A percentile compares a stretch with the other conserved stretches of the same genome.
Evolutionary conservation across 305 asterid species (phyloP).

Genomic region (Plantago lanceolata): DNA sequence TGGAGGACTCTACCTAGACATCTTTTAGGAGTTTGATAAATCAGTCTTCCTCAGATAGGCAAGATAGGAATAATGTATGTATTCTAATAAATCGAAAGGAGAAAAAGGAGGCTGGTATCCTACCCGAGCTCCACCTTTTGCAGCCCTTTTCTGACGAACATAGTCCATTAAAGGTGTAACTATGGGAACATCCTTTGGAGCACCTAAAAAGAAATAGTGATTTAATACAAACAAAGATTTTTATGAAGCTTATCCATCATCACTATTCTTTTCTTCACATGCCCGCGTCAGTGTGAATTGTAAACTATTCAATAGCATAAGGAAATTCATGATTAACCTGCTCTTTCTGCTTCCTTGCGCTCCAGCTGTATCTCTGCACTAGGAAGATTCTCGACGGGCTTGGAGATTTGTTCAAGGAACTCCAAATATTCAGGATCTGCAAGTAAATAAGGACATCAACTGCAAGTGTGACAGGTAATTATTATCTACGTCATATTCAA

Average conservation of each 20-base stretch:
- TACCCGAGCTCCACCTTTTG: slow-evolving; percentile 84
- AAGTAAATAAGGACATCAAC: slow-evolving; percentile 34
- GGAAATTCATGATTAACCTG: slow-evolving; percentile 50
- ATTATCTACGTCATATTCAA: slow-evolving; percentile 24
- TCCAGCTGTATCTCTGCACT: slow-evolving; percentile 97
- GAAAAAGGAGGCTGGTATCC: slow-evolving; percentile 26
- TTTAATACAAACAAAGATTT: slow-evolving; percentile 20
- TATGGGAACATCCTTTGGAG: slow-evolving; percentile 63
- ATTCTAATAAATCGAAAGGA: slow-evolving; percentile 1
- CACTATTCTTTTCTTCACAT: slow-evolving; percentile 9
- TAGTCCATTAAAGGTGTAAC: slow-evolving; percentile 88
- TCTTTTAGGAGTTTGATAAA: background rate
- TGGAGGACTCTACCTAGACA: background rate
- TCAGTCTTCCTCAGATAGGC: background rate
- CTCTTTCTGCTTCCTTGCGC: slow-evolving; percentile 87
- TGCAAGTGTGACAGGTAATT: slow-evolving; percentile 25
- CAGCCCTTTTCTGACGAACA: slow-evolving; percentile 91
- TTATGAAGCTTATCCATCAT: slow-evolving; percentile 14
- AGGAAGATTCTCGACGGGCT: slow-evolving; percentile 91
- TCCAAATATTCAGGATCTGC: slow-evolving; percentile 93
- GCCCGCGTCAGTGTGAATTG: background rate
- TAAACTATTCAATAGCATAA: slow-evolving; percentile 7
- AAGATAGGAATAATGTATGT: background rate
- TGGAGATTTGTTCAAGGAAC: slow-evolving; percentile 82
- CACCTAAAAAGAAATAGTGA: slow-evolving; percentile 45